phyloP scores from a whole-genome alignment of 129 eudicot genomes.

The Saussurea involucrata region DNA sequence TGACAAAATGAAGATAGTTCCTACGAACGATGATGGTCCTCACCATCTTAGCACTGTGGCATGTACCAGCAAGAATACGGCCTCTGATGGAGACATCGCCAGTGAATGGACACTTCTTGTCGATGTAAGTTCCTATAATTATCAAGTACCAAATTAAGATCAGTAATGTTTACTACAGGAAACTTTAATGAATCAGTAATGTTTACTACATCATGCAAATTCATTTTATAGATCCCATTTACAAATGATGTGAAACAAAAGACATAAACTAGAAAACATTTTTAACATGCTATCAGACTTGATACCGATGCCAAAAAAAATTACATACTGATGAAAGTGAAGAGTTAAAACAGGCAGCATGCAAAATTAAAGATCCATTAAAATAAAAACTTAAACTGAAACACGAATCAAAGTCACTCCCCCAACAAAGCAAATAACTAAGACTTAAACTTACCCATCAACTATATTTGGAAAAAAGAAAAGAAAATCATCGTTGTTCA shows the following conservation, averaged over 20 bases:
- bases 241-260: too few relatives aligned
- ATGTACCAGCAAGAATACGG: conserved; percentile 43
- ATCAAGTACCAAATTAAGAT: neutral
- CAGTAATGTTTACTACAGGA: neutral
- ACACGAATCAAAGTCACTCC: too few relatives aligned
- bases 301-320: too few relatives aligned
- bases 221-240: neutral
- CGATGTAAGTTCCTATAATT: conserved; percentile 35
- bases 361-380: neutral
- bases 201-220: neutral
- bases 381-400: too few relatives aligned
- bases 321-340: too few relatives aligned
- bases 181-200: neutral
- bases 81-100: conserved; percentile 46
- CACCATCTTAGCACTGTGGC: conserved; percentile 45
- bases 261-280: neutral
- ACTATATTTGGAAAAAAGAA: neutral
- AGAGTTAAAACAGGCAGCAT: too few relatives aligned
- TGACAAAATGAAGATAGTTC: conserved; percentile 40
- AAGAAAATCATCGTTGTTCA: too few relatives aligned
- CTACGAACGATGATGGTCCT: conserved; percentile 42
- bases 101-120: conserved; percentile 45
- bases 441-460: too few relatives aligned
- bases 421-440: too few relatives aligned
- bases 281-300: neutral